A percentile compares a stretch with the other conserved stretches of the same genome.
Evolutionary conservation across 257 asterid genomes (phyloP).

Genomic region (Datura wrightii): DNA sequence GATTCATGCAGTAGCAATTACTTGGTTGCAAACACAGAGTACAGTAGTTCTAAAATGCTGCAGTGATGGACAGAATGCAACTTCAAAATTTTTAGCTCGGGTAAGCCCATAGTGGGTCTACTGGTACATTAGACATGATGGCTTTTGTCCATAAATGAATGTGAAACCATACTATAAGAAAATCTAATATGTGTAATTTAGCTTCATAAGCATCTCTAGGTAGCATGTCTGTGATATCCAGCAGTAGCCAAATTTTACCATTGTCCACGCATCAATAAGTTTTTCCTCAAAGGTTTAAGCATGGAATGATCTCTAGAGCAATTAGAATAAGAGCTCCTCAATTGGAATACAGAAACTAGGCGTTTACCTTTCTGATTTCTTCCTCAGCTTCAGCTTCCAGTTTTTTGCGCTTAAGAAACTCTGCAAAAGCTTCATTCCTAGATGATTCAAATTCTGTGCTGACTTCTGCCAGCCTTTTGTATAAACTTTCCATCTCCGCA

Average conservation of each 20-base stretch:
- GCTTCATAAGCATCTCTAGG: background rate
- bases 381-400: conserved; percentile 61
- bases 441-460: conserved; percentile 50
- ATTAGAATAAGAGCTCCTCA: background rate
- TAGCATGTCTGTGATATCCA: background rate
- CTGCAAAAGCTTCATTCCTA: conserved; percentile 50
- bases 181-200: conserved; percentile 1
- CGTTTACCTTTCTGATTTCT: conserved; percentile 55
- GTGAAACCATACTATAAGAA: conserved; percentile 2
- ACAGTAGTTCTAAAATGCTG: background rate
- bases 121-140: background rate
- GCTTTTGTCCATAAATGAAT: conserved; percentile 11
- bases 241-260: conserved; percentile 7
- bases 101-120: background rate
- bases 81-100: background rate
- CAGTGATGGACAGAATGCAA: background rate
- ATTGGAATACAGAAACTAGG: conserved; percentile 8
- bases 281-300: background rate
- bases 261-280: background rate
- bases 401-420: conserved; percentile 48
- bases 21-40: background rate
- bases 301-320: conserved; percentile 7
- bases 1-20: background rate
- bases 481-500: conserved; percentile 44
- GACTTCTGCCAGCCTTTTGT: conserved; percentile 48